These are phyloP conservation scores for Tetrapisispora namnaoensis DNA, from an alignment of 805 yeast species.

Conservation along the genomic window DNA sequence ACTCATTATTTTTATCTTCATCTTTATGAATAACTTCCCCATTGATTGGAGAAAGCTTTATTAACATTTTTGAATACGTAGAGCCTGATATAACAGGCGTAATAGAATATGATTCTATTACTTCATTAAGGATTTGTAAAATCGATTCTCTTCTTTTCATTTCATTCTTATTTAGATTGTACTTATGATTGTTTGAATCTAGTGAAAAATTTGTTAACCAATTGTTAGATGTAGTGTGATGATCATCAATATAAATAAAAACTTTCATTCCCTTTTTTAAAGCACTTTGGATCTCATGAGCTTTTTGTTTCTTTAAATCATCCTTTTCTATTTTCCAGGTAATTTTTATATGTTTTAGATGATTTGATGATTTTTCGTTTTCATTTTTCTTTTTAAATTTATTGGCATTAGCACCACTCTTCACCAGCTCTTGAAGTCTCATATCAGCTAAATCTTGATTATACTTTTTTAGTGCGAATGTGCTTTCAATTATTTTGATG, in stretches of 20 bases:
- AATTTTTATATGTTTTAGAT: constrained; percentile 39
- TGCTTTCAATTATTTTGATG: constrained; percentile 19
- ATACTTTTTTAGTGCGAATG: constrained; percentile 20
- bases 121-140: constrained; percentile 20
- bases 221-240: constrained; percentile 13
- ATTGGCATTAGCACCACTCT: constrained; percentile 13
- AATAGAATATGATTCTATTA: constrained; percentile 20
- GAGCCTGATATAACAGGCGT: constrained; percentile 25
- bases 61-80: constrained; percentile 20
- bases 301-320: constrained; percentile 45
- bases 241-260: constrained; percentile 34
- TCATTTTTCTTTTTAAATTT: constrained; percentile 5
- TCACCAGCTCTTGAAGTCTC: constrained; percentile 19
- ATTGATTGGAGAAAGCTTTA: constrained; percentile 18
- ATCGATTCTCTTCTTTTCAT: constrained; percentile 28
- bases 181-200: constrained; percentile 2
- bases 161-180: constrained; percentile 22
- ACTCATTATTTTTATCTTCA: constrained; percentile 16
- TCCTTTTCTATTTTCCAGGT: constrained; percentile 49
- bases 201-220: constrained; percentile 23
- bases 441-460: constrained; percentile 20
- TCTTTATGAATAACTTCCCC: constrained; percentile 11
- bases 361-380: constrained; percentile 17
- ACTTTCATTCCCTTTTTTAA: constrained; percentile 37
- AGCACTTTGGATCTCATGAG: constrained; percentile 38